Evolutionary conservation across 495 filamentous ascomycete species (phyloP), one percentile per base, ranked within the genome.

Genomic region (Diplogelasinospora grovesii): DNA sequence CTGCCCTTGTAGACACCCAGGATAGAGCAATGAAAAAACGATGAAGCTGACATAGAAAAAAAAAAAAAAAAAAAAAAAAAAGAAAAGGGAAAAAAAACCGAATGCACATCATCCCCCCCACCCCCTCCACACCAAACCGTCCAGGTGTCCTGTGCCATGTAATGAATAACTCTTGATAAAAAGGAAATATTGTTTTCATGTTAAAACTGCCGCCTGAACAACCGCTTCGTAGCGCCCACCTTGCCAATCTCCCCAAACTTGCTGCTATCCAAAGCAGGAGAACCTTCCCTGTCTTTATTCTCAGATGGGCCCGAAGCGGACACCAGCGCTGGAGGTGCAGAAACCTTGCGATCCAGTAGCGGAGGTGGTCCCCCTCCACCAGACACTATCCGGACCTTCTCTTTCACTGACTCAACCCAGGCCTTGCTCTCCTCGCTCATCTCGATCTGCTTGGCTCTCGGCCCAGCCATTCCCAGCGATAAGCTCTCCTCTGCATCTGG

Each of bases 321-420:
- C n/a, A n/a, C n/a, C n/a, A 20, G 8, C 31, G 35, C 10, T 5
- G 30, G 23, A 24, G 36, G n/a, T 22, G 36, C 26, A 49, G 56
- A 60, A 20, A 35, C 45, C 18, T 50, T 39, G 15, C 59, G 60
- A 39, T 71, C 69, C 66, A 36, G 71, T 76, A 25, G 73, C 78
- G 18, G n/a, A n/a, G n/a, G n/a, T n/a, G n/a, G n/a, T n/a, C n/a
- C n/a, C n/a, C n/a, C n/a, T n/a, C n/a, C n/a, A n/a, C n/a, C n/a
- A n/a, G n/a, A n/a, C n/a, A n/a, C n/a, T n/a, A 71, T 63, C 19
- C 70, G 59, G 4, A 81, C 78, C 47, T 81, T 78, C 32, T 81
- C 78, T 56, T 85, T 74, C 63, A 87, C 79, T 21, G 74, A 79
- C 56, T 87, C 79, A 3, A 87, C 78, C 83, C 83, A 87, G 27